A percentile compares a stretch with the other conserved stretches of the same genome.
Evolutionary conservation across 805 yeast genomes (phyloP).

Genomic region (Pichia membranifaciens): DNA sequence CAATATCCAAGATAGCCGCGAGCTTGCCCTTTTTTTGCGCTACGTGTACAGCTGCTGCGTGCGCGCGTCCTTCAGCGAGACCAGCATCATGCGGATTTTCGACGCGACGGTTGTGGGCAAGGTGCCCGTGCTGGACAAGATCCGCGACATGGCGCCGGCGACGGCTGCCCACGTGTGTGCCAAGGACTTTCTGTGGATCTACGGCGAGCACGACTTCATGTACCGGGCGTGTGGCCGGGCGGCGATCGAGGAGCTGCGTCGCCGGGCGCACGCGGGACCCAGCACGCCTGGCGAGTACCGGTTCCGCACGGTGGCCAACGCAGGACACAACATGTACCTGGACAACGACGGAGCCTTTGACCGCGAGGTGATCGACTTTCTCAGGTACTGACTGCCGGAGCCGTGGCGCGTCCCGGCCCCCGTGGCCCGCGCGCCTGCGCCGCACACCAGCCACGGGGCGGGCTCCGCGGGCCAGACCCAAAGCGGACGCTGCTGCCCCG

Average conservation of each 20-base stretch:
- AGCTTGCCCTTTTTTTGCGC: conserved; percentile 26
- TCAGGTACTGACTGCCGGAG: conserved; percentile 16
- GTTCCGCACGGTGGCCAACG: conserved; percentile 40
- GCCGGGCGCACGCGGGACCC: conserved; percentile 1
- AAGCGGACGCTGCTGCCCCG: too few species aligned
- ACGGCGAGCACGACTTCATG: conserved; percentile 78
- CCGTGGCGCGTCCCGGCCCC: too few species aligned
- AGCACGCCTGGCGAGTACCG: conserved; percentile 21
- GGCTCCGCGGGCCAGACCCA: too few species aligned
- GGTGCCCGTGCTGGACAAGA: conserved; percentile 60
- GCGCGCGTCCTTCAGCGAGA: conserved; percentile 30
- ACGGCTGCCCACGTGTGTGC: too few species aligned
- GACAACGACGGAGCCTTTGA: conserved; percentile 60
- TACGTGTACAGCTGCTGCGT: conserved; percentile 31
- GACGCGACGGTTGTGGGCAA: conserved; percentile 57
- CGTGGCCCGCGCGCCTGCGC: too few species aligned
- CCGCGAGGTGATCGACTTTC: conserved; percentile 33
- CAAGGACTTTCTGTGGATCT: conserved; percentile 39
- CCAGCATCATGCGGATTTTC: conserved; percentile 40
- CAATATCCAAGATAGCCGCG: conserved; percentile 20
- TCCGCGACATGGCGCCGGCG: too few species aligned
- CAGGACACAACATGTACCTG: conserved; percentile 74
- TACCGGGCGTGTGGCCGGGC: conserved; percentile 53
- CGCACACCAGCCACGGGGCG: too few species aligned
- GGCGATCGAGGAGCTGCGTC: conserved; percentile 29